Evolutionary conservation across 768 basidiomycete species (phyloP), one percentile per base, ranked within the genome.

Genomic region (Dacryopinax primogenitus): DNA sequence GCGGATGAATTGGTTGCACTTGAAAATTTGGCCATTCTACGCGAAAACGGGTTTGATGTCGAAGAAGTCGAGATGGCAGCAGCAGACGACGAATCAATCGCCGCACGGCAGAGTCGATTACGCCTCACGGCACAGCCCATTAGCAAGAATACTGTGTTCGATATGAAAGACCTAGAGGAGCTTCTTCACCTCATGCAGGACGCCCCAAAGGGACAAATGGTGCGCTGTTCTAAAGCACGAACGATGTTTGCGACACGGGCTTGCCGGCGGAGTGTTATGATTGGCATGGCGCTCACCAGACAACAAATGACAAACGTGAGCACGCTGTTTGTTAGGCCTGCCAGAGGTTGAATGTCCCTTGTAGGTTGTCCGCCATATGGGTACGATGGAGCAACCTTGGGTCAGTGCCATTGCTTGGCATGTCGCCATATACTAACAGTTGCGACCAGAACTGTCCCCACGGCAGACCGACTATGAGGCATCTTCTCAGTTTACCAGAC

Each of bases 211-310:
- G 89, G 90, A 1, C 84, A 86, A 70, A 88, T 92, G 83, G 90
- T 96, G 0, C 81, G 96, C 23, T 96, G 92, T 72, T 87, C 88
- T 16, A 98, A 98, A 74, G 92, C 90, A 16, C 82, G 93, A 16
- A 81, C 86, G 3, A 97, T 99, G 94, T 97, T 99, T 72, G 96
- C 96, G 0, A 90, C 86, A 82, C 83, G 94, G 35, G 96, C 96
- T 0, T 99, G 96, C 75, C 75, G 95, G 68, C 93, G 90, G 77
- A 97, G 93, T 74, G 86, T 96, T 41, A 99, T 98, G 96, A 81
- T 97, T 45, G 94, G 96, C 2, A 90, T 84, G 77, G 80, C 92
- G 12, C 78, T 98, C 67, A 92, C 81, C 36, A 78, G 75, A 66
- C 74, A 77, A 16, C 90, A 90, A 71, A 98, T 99, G 95, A 82